Percentiles rank a stretch among this genome's conserved stretches.
phyloP scores from a whole-genome alignment of 805 yeast species.

The Dipodascus geniculatus region DNA sequence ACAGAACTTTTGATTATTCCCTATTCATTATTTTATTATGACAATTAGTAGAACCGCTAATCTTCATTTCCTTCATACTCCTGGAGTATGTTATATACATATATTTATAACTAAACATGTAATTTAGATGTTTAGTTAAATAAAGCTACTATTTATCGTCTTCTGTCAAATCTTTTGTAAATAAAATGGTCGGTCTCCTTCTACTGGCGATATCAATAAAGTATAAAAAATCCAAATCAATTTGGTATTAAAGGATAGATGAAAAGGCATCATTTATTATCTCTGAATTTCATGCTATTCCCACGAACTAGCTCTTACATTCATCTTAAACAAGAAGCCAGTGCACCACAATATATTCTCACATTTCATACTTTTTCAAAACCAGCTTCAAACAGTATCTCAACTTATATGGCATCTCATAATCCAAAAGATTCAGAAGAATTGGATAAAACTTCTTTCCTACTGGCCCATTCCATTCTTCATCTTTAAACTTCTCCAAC shows the following conservation, averaged over 20 bases:
- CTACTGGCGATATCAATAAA: not conserved
- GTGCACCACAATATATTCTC: too few relatives aligned
- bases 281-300: not conserved
- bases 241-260: not conserved
- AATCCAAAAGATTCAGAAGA: conserved; percentile 24
- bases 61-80: not conserved
- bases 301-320: not conserved
- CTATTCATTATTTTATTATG: too few relatives aligned
- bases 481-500: conserved; percentile 55
- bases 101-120: not conserved
- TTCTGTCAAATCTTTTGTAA: too few relatives aligned
- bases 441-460: conserved; percentile 19
- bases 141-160: not conserved
- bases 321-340: too few relatives aligned
- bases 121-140: not conserved
- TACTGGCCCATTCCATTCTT: conserved; percentile 21
- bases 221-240: not conserved
- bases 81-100: not conserved
- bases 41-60: not conserved
- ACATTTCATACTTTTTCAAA: conserved; percentile 38
- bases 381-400: conserved; percentile 25
- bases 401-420: conserved; percentile 26
- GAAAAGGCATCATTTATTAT: too few relatives aligned
- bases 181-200: not conserved
- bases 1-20: not conserved